A percentile compares a stretch with the other conserved stretches of the same genome.
These are phyloP conservation scores for Akebia trifoliata DNA, from an alignment of 164 flowering plant species.

Conservation along the genomic window DNA sequence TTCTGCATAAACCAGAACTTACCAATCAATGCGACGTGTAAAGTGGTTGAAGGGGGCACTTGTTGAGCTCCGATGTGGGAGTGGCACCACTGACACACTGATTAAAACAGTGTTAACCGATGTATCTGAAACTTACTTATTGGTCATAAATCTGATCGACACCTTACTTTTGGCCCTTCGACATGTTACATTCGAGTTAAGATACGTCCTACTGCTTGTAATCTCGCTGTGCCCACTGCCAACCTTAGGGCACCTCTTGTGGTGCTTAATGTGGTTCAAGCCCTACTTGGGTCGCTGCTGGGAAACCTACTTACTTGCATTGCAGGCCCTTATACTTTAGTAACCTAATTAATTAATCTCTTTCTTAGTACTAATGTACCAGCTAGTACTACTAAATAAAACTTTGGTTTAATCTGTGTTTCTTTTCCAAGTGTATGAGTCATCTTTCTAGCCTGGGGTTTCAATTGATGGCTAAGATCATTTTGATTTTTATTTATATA, in stretches of 20 bases:
- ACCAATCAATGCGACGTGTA: not conserved
- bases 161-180: slow-evolving; percentile 1
- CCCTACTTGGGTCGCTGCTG: not conserved
- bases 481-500: no score
- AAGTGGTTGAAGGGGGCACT: not conserved
- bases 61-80: slow-evolving; percentile 1
- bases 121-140: not conserved
- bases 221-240: not conserved
- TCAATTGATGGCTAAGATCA: no score
- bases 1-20: not conserved
- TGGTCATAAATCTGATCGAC: not conserved
- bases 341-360: no score
- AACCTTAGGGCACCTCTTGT: not conserved
- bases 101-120: not conserved
- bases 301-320: not conserved
- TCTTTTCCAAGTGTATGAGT: no score
- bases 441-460: no score
- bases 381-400: no score
- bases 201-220: not conserved
- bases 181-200: not conserved
- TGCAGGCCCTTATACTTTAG: not conserved
- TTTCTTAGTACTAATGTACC: no score
- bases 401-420: no score
- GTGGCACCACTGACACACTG: not conserved
- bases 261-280: not conserved